A percentile compares a stretch with the other conserved stretches of the same genome.
These are phyloP conservation scores for Xylaria curta DNA, from an alignment of 495 filamentous ascomycete genomes.

Conservation along the genomic window DNA sequence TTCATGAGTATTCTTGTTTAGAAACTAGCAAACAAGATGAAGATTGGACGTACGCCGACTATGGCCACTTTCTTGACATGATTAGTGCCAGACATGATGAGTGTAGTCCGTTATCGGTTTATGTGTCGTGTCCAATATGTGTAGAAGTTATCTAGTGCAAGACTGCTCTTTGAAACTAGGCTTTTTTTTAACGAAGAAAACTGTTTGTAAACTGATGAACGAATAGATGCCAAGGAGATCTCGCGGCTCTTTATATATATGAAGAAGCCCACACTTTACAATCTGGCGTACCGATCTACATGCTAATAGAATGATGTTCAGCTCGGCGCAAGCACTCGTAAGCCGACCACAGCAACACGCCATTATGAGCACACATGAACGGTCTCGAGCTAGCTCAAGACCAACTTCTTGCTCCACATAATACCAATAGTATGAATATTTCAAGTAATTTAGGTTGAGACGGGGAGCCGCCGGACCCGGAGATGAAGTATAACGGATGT, in stretches of 20 bases:
- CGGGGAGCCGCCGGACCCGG: conserved; percentile 2
- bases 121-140: background rate
- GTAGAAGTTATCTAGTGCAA: background rate
- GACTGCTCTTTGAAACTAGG: background rate
- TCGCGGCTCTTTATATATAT: background rate
- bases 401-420: background rate
- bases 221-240: background rate
- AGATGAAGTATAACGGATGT: background rate
- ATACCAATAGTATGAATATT: background rate
- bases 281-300: background rate
- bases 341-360: background rate
- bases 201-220: background rate
- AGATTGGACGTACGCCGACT: conserved; percentile 50
- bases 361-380: background rate
- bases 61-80: conserved; percentile 55
- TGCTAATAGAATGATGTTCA: background rate
- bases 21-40: background rate
- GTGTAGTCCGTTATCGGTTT: background rate
- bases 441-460: background rate
- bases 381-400: background rate
- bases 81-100: conserved; percentile 41
- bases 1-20: background rate
- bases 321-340: background rate
- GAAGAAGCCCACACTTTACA: background rate
- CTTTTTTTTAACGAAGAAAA: background rate